phyloP scores from a whole-genome alignment of 1,139 yeast genomes.

The Candida sp. region DNA sequence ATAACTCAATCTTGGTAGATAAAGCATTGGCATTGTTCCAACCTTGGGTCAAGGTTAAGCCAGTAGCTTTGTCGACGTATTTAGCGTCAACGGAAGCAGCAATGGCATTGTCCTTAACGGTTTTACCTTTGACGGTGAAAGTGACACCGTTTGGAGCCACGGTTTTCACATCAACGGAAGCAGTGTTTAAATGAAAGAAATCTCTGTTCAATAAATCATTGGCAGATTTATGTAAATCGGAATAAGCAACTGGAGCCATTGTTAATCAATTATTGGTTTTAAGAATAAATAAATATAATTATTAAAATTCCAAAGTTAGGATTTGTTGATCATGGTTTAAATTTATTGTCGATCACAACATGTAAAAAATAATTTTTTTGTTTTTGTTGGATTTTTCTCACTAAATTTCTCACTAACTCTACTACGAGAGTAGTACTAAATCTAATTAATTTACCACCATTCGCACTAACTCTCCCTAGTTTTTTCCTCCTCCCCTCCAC shows the following conservation, averaged over 20 bases:
- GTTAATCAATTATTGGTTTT: slow-evolving; percentile 5
- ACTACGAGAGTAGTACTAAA: too few relatives aligned
- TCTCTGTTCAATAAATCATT: slow-evolving; percentile 88
- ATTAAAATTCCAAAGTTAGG: too few relatives aligned
- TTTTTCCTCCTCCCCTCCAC: neutral
- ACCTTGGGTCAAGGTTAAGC: slow-evolving; percentile 93
- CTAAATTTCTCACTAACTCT: too few relatives aligned
- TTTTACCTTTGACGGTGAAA: slow-evolving; percentile 92
- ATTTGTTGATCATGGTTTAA: slow-evolving; percentile 1
- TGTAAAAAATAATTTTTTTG: neutral
- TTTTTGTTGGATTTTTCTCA: too few relatives aligned
- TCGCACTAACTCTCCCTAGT: neutral
- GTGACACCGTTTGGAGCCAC: slow-evolving; percentile 96
- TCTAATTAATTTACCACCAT: neutral
- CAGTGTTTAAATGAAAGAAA: slow-evolving; percentile 89
- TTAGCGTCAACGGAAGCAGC: slow-evolving; percentile 91
- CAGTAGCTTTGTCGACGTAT: slow-evolving; percentile 91
- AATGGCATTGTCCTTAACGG: slow-evolving; percentile 77
- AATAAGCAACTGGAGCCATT: slow-evolving; percentile 70
- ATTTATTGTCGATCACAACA: neutral
- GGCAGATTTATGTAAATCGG: slow-evolving; percentile 88
- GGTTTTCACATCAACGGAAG: slow-evolving; percentile 86
- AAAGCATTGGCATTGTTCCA: slow-evolving; percentile 95
- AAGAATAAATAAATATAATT: too few relatives aligned
- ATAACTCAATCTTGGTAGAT: slow-evolving; percentile 90